phyloP scores from a whole-genome alignment of 305 asterid species.

The Fraxinus floribunda region DNA sequence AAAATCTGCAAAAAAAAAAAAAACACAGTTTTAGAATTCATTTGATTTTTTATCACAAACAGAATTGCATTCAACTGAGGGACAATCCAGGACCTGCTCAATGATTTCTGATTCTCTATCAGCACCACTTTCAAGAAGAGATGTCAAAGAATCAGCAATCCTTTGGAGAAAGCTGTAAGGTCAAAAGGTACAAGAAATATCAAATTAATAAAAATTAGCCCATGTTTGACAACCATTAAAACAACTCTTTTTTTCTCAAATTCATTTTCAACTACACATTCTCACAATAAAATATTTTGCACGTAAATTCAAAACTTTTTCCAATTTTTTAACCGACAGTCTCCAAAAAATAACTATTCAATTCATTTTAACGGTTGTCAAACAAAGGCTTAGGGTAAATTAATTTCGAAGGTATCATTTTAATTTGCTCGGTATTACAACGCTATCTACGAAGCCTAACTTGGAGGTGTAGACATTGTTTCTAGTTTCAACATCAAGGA shows the following conservation, averaged over 20 bases:
- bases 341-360: neutral
- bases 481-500: neutral
- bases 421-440: neutral
- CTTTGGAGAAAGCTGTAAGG: constrained; percentile 65
- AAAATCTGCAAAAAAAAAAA: constrained; percentile 60
- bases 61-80: constrained; percentile 9
- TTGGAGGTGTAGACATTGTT: neutral
- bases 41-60: constrained; percentile 9
- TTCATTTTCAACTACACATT: neutral
- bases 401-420: neutral
- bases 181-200: neutral
- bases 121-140: constrained; percentile 79
- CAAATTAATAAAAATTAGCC: neutral
- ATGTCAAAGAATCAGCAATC: constrained; percentile 53
- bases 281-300: neutral
- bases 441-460: neutral
- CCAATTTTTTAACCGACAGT: neutral
- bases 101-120: constrained; percentile 89
- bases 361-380: neutral
- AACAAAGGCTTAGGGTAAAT: neutral
- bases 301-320: neutral
- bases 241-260: neutral
- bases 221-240: neutral
- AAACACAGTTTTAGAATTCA: constrained; percentile 19
- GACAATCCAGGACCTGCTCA: constrained; percentile 59